phyloP scores from a whole-genome alignment of 805 yeast species.

The Candida boleticola region DNA sequence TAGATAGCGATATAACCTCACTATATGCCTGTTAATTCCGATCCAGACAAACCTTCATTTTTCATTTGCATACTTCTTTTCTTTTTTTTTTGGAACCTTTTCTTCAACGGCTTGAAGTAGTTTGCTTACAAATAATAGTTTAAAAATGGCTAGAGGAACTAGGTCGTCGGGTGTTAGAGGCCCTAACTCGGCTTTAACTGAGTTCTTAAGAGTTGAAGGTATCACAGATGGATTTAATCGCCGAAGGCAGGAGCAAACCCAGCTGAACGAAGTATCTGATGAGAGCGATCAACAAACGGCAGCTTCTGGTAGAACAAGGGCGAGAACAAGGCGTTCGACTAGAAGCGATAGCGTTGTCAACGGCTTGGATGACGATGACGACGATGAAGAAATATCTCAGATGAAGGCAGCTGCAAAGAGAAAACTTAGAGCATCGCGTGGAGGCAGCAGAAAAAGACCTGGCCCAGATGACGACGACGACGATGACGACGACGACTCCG shows the following conservation, averaged over 20 bases:
- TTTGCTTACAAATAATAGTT: too few species aligned
- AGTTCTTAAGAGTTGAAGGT: conserved; percentile 84
- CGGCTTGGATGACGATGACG: conserved; percentile 13
- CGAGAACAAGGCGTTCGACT: conserved; percentile 5
- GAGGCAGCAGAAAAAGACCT: conserved; percentile 18
- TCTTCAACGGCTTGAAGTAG: too few species aligned
- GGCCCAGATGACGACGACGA: conserved; percentile 32
- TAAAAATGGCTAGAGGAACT: background rate
- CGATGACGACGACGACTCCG: conserved; percentile 26
- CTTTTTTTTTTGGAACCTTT: too few species aligned
- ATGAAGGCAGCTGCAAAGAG: conserved; percentile 41
- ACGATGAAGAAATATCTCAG: conserved; percentile 22
- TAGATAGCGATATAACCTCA: too few species aligned
- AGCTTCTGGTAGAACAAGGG: conserved; percentile 2
- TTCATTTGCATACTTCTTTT: too few species aligned
- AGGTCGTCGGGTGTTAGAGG: conserved; percentile 37
- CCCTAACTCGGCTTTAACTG: conserved; percentile 87
- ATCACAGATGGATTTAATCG: conserved; percentile 75
- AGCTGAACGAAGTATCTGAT: conserved; percentile 24
- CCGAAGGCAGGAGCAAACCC: conserved; percentile 15
- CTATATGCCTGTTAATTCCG: too few species aligned
- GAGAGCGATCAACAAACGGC: conserved; percentile 7
- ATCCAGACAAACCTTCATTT: too few species aligned
- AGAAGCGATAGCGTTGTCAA: background rate
- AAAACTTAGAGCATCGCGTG: conserved; percentile 36